phyloP scores from a whole-genome alignment of 2,329 filamentous ascomycete species.

The Dactylella cylindrospora region DNA sequence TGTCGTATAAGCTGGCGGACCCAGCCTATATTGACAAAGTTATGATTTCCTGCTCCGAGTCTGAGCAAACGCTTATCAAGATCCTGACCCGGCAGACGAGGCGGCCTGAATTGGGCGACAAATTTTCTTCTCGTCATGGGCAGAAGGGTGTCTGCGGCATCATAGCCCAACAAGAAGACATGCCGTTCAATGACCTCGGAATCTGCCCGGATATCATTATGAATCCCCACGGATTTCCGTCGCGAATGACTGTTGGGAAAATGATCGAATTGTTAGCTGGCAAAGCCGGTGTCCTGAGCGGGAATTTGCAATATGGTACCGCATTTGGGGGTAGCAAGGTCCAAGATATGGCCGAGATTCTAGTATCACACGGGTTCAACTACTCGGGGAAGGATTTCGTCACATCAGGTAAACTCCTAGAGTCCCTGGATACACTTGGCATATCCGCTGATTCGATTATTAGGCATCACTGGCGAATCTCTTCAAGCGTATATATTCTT shows the following conservation, averaged over 20 bases:
- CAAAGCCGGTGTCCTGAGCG: conserved; percentile 85
- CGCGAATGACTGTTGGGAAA: conserved; percentile 98
- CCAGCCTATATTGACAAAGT: conserved; percentile 94
- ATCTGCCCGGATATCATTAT: conserved; percentile 99
- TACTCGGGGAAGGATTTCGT: conserved; percentile 98
- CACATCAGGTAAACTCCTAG: conserved; percentile 62
- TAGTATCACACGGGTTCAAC: conserved; percentile 86
- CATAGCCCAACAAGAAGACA: conserved; percentile 92
- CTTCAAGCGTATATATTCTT: conserved; percentile 97
- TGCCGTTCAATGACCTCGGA: conserved; percentile 90
- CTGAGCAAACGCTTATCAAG: conserved; percentile 83
- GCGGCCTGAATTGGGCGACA: conserved; percentile 91
- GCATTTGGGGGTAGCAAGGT: conserved; percentile 81
- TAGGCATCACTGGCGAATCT: conserved; percentile 82
- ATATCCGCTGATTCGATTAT: neutral
- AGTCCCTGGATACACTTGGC: neutral
- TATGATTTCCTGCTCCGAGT: conserved; percentile 85
- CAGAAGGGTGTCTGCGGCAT: conserved; percentile 98
- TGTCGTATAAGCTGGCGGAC: conserved; percentile 80
- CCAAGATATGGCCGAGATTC: conserved; percentile 81
- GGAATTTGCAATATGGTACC: conserved; percentile 85
- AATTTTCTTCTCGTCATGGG: conserved; percentile 96
- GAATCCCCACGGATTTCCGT: conserved; percentile 99
- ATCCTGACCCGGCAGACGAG: conserved; percentile 95
- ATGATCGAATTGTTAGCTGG: conserved; percentile 92